A percentile compares a stretch with the other conserved stretches of the same genome.
These are phyloP conservation scores for Sphagnum contortum DNA, from an alignment of 225 moss, liverwort and hornwort genomes.

Conservation along the genomic window DNA sequence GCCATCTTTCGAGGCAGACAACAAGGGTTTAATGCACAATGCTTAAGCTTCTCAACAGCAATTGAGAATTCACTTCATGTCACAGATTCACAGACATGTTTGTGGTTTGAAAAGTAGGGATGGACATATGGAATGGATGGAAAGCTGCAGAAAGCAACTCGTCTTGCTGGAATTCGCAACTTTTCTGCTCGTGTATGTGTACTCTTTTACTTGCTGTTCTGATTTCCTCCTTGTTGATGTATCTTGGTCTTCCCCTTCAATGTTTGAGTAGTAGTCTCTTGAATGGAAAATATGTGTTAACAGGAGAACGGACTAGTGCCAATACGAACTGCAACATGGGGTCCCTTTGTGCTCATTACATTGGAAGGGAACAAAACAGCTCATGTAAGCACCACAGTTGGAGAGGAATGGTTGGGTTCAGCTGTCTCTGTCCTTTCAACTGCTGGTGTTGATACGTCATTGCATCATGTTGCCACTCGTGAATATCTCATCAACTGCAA, in stretches of 20 bases:
- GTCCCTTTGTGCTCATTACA: slow-evolving; percentile 77
- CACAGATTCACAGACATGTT: no score
- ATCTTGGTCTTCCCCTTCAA: no score
- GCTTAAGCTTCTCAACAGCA: no score
- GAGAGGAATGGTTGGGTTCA: slow-evolving; percentile 73
- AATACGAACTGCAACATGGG: slow-evolving; percentile 67
- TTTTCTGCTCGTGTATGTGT: slow-evolving; percentile 69
- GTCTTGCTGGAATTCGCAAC: slow-evolving; percentile 83
- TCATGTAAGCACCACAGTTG: slow-evolving; percentile 20
- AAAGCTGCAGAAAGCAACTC: slow-evolving; percentile 73
- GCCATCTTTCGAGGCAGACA: no score
- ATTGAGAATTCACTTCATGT: no score
- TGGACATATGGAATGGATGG: slow-evolving; percentile 95
- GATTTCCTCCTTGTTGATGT: no score
- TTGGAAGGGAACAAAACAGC: slow-evolving; percentile 21
- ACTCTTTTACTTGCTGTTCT: neutral
- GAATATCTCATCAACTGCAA: slow-evolving; percentile 79
- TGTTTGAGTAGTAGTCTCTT: no score
- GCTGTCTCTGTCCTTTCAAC: slow-evolving; percentile 41
- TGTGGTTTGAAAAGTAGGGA: slow-evolving; percentile 36
- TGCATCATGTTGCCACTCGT: slow-evolving; percentile 57
- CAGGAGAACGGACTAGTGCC: slow-evolving; percentile 72
- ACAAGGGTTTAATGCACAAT: no score
- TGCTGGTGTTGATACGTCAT: slow-evolving; percentile 48
- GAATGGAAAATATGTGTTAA: neutral